Base-by-base conservation (phyloP, 2,329 filamentous ascomycete genomes). In the Paraphaeosphaeria minitans region DNA sequence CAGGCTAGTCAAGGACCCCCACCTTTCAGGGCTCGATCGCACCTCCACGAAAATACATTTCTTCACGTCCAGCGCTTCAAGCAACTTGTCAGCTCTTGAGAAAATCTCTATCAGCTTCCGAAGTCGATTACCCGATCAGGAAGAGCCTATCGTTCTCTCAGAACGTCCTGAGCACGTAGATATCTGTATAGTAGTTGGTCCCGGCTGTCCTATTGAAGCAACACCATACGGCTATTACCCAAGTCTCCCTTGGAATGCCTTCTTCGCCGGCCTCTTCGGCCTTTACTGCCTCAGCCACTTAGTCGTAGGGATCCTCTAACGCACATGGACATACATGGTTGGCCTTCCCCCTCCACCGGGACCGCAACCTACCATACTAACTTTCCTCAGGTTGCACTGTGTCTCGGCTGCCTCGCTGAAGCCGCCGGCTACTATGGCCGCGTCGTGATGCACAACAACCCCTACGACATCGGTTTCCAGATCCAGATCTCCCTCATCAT, bases 401-500 rank as follows among this genome's bases (percentile, higher is more conserved):
- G 73, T 9, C 61, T 81, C 3, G 84, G 83, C 9, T 78, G 82
- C 8, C 59, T 82, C 3, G 79, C 83, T 46, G 84, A 86, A 66
- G 72, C 80, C 29, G 70, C 85, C 1, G 86, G 86, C 9, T 88
- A 88, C 66, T 75, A 79, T 13, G 85, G 83, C 2, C 79, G 85
- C 22, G 68, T 87, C 33, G 71, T 84, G 62, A 78, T 87, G 72
- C 74, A 83, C 70, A 65, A 78, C 52, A 83, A 87, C 63, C 82
- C 84, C 0, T 87, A 83, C 39, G 63, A 73, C 3, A 63, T 75
- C 19, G 79, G 78, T 0, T 87, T 87, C 59, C 66, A 71, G 62
- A 79, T 82, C n/a, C 84, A 87, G 61, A 83, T 87, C 53, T 81
- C 83, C 58, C 72, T 87, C 22, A 84, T 85, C 45, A 81, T 88